Conservation (phyloP, 306 rosid genomes). For the Fagus sylvatica region DNA sequence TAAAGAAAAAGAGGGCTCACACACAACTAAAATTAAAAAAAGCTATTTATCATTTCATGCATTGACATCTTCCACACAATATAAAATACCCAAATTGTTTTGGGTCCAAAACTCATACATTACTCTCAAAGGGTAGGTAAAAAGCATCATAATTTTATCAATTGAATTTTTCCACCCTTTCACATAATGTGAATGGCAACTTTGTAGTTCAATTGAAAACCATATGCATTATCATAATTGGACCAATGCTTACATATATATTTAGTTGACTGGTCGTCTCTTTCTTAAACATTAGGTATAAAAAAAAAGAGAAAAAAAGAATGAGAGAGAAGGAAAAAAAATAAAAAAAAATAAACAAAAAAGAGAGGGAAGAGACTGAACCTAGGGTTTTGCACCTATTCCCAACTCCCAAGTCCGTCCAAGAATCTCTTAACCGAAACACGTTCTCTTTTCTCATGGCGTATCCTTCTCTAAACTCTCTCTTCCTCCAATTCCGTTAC, state of each 20-base stretch:
- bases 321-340: not conserved
- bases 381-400: slow-evolving; percentile 25
- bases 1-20: too few species aligned
- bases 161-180: not conserved
- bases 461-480: too few species aligned
- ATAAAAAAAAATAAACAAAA: not conserved
- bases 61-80: too few species aligned
- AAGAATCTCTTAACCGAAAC: slow-evolving; percentile 38
- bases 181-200: slow-evolving; percentile 10
- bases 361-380: slow-evolving; percentile 2
- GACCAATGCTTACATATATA: not conserved
- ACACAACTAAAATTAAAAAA: too few species aligned
- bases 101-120: too few species aligned
- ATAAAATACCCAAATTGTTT: too few species aligned
- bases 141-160: not conserved
- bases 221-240: not conserved
- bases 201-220: slow-evolving; percentile 5
- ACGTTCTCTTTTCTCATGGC: slow-evolving; percentile 20
- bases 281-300: not conserved
- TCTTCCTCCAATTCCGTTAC: slow-evolving; percentile 7
- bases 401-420: slow-evolving; percentile 26
- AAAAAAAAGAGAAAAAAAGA: not conserved
- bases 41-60: too few species aligned
- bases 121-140: not conserved
- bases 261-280: slow-evolving; percentile 26